Conservation (phyloP, 352 stramenopile species). For the Pythium aquatile region DNA sequence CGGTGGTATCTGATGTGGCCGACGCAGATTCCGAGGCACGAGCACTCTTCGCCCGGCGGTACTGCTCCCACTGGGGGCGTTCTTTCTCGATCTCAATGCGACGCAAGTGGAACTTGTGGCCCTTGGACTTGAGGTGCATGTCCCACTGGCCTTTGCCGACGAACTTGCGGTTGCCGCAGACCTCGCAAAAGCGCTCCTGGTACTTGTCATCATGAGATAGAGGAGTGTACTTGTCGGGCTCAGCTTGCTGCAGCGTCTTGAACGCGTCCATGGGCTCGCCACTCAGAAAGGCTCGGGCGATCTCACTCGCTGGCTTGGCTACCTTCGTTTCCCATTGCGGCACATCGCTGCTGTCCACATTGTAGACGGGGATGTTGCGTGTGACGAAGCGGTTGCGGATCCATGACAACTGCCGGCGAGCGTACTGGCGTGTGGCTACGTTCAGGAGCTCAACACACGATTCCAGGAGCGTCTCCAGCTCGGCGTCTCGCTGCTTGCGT, state of each 20-base stretch:
- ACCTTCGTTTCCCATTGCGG: constrained; percentile 54
- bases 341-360: constrained; percentile 81
- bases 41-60: constrained; percentile 20
- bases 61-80: constrained; percentile 17
- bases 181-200: constrained; percentile 50
- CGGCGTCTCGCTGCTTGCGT: constrained; percentile 24
- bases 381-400: constrained; percentile 87
- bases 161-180: constrained; percentile 68
- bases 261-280: constrained; percentile 28
- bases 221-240: constrained; percentile 41
- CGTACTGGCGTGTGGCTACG: constrained; percentile 81
- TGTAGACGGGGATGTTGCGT: constrained; percentile 83
- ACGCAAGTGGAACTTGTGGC: constrained; percentile 81
- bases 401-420: constrained; percentile 83
- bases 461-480: constrained; percentile 45
- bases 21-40: constrained; percentile 6
- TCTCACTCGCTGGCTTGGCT: constrained; percentile 54
- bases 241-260: constrained; percentile 45
- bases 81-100: constrained; percentile 56
- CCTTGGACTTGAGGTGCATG: constrained; percentile 75
- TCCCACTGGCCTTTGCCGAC: constrained; percentile 67
- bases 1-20: not conserved
- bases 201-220: constrained; percentile 57
- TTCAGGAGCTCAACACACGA: constrained; percentile 79
- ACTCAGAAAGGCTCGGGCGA: constrained; percentile 58